Percentiles rank a stretch among this genome's conserved stretches.
These are phyloP conservation scores for Vanrija sp. DNA, from an alignment of 1,284 basidiomycete species.

Conservation along the genomic window DNA sequence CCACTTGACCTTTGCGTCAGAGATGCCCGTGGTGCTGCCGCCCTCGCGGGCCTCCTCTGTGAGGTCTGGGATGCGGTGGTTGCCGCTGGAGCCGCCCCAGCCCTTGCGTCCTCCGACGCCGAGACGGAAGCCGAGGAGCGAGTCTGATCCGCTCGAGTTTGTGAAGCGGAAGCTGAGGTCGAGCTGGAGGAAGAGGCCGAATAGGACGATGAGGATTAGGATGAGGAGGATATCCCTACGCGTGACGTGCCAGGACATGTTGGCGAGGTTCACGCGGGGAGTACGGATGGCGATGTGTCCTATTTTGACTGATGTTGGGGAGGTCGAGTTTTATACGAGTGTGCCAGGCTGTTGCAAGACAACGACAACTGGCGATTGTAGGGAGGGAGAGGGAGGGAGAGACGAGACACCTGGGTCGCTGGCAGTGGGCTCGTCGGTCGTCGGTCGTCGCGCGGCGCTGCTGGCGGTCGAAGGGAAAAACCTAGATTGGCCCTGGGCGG, in stretches of 20 bases:
- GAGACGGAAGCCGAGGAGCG: conserved; percentile 31
- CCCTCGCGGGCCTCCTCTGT: conserved; percentile 2
- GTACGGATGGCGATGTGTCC: not conserved
- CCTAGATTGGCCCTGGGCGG: no score
- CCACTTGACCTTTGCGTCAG: conserved; percentile 41
- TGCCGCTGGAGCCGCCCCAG: not conserved
- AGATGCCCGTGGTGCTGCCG: conserved; percentile 4
- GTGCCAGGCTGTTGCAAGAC: no score
- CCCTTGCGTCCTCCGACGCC: conserved; percentile 24
- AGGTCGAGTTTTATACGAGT: no score
- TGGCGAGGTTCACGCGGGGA: not conserved
- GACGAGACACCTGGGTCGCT: no score
- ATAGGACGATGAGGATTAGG: conserved; percentile 34
- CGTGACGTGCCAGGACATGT: conserved; percentile 36
- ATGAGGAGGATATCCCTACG: conserved; percentile 44
- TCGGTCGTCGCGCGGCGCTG: no score
- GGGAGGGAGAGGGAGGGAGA: no score
- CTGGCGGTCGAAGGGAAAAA: no score
- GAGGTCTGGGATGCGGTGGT: not conserved
- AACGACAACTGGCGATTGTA: no score
- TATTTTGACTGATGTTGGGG: not conserved
- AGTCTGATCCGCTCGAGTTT: conserved; percentile 28
- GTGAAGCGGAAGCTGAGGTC: conserved; percentile 36
- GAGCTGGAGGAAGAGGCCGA: conserved; percentile 43
- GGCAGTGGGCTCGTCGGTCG: no score